Conservation (phyloP, 148 eudicot genomes). For the Diospyros lotus region DNA sequence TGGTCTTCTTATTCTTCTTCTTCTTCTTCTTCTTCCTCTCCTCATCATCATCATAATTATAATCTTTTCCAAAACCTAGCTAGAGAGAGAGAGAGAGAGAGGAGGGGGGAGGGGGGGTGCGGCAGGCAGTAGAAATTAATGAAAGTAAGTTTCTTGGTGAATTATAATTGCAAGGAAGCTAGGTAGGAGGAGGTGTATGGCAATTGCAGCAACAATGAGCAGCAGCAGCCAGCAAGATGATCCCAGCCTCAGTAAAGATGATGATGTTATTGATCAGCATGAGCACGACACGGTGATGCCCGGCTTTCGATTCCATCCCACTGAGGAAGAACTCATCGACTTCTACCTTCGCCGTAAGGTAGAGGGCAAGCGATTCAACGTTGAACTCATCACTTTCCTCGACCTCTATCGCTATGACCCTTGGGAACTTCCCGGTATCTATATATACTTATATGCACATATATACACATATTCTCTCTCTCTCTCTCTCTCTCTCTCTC, state of each 20-base stretch:
- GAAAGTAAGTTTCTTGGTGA: background rate
- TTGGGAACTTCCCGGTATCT: slow-evolving; percentile 91
- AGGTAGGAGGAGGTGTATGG: slow-evolving; percentile 38
- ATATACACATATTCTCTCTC: background rate
- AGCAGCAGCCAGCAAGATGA: slow-evolving; percentile 7
- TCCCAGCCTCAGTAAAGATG: slow-evolving; percentile 16
- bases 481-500: no score
- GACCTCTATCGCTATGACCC: slow-evolving; percentile 96
- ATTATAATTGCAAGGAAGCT: background rate
- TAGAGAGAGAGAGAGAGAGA: background rate
- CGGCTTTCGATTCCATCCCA: slow-evolving; percentile 87
- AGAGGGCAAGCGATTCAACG: slow-evolving; percentile 86
- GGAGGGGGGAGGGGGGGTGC: background rate
- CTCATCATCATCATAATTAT: no score
- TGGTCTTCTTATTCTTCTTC: no score
- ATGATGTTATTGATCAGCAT: slow-evolving; percentile 42
- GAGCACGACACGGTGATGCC: slow-evolving; percentile 89
- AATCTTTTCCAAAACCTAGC: no score
- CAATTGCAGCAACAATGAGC: slow-evolving; percentile 64
- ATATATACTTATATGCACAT: no score
- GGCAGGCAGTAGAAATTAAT: no score
- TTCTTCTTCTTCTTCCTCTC: no score
- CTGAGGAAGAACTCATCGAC: slow-evolving; percentile 87
- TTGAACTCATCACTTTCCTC: slow-evolving; percentile 86
- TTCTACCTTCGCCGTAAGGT: slow-evolving; percentile 98